phyloP scores from a whole-genome alignment of 148 eudicot genomes.

The Silene conica region DNA sequence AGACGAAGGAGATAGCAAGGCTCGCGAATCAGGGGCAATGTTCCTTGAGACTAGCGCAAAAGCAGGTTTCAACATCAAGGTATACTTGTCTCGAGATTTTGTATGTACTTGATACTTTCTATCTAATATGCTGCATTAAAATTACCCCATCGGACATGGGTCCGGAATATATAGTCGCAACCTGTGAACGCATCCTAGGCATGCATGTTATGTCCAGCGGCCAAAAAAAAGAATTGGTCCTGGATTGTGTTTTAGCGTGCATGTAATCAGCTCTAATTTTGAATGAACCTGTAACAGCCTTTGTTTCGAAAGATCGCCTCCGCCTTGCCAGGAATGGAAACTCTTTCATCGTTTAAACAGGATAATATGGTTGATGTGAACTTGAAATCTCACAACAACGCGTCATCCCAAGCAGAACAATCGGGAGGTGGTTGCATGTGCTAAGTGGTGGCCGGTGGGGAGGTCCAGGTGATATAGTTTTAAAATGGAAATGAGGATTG shows the following conservation, averaged over 20 bases:
- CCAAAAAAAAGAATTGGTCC: too few species aligned
- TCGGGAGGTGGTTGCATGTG: conserved; percentile 83
- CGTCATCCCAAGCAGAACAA: conserved; percentile 55
- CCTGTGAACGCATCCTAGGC: too few species aligned
- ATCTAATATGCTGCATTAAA: background rate
- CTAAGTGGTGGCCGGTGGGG: conserved; percentile 23
- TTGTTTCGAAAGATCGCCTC: conserved; percentile 84
- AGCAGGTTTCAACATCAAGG: conserved; percentile 95
- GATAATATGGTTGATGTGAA: conserved; percentile 95
- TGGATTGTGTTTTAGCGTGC: too few species aligned
- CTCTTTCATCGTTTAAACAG: conserved; percentile 67
- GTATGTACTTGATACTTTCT: background rate
- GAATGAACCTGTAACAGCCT: conserved; percentile 47
- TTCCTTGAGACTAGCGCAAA: conserved; percentile 92
- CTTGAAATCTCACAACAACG: conserved; percentile 49
- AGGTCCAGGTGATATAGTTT: background rate
- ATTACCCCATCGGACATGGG: too few species aligned
- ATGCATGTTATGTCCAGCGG: too few species aligned
- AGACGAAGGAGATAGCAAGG: conserved; percentile 78
- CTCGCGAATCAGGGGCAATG: conserved; percentile 64
- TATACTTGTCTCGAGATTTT: conserved; percentile 12
- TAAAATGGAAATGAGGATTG: conserved; percentile 2
- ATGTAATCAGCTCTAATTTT: background rate
- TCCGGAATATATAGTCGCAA: too few species aligned
- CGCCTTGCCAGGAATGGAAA: conserved; percentile 84